A percentile compares a stretch with the other conserved stretches of the same genome.
Conservation (phyloP, 148 eudicot genomes). For the Vaccinium darrowii region DNA sequence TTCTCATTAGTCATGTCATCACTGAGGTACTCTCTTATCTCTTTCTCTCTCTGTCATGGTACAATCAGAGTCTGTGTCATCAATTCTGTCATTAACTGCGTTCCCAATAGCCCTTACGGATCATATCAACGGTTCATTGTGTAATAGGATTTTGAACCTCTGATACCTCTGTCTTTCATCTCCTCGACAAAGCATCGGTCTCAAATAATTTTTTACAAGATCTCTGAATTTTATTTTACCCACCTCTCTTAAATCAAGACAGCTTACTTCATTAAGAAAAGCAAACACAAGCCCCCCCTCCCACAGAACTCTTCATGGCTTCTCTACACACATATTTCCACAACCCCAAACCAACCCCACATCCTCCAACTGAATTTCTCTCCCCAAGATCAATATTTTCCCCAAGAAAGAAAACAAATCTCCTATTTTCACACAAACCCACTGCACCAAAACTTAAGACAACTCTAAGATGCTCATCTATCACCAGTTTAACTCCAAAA, state of each 20-base stretch:
- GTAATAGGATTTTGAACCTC: background rate
- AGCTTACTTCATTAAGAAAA: background rate
- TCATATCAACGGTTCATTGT: background rate
- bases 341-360: background rate
- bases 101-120: background rate
- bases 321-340: background rate
- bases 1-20: background rate
- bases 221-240: background rate
- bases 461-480: conserved; percentile 3
- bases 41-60: background rate
- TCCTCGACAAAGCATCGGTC: background rate
- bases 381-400: conserved; percentile 1
- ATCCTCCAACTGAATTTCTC: background rate
- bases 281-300: background rate
- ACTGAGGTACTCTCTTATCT: no score
- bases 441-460: background rate
- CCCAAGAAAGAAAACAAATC: conserved; percentile 9
- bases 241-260: no score
- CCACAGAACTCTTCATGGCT: conserved; percentile 16
- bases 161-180: background rate
- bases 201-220: background rate
- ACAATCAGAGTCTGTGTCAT: background rate
- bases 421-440: conserved; percentile 11
- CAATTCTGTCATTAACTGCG: background rate
- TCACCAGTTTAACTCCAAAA: conserved; percentile 9